Evolutionary conservation across 2,329 filamentous ascomycete species (phyloP).

Genomic region (Penicillium sp.): DNA sequence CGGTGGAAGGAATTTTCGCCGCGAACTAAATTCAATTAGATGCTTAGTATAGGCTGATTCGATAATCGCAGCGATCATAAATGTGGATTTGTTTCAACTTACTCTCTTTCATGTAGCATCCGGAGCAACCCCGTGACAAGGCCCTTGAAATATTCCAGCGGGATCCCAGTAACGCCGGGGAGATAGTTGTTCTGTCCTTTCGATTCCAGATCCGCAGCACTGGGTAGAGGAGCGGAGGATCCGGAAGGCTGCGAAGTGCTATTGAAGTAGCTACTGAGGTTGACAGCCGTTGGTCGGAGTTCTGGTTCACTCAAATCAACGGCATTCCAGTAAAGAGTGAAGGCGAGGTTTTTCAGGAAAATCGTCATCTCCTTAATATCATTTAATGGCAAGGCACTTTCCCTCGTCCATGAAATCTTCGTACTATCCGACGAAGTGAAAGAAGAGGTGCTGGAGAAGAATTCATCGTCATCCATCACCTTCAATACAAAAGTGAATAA

Average conservation of each 20-base stretch:
- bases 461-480: constrained; percentile 95
- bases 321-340: constrained; percentile 84
- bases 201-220: constrained; percentile 39
- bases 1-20: constrained; percentile 79
- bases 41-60: not conserved
- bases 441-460: constrained; percentile 67
- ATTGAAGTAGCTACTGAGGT: constrained; percentile 53
- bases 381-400: constrained; percentile 69
- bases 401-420: constrained; percentile 59
- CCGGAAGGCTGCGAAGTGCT: constrained; percentile 21
- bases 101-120: constrained; percentile 89
- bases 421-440: constrained; percentile 50
- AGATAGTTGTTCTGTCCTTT: constrained; percentile 54
- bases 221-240: constrained; percentile 24
- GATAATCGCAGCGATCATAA: no score
- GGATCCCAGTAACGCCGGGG: constrained; percentile 71
- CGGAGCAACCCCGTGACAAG: constrained; percentile 78
- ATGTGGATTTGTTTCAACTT: constrained; percentile 23
- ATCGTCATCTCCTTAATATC: constrained; percentile 76
- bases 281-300: constrained; percentile 41
- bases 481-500: constrained; percentile 91
- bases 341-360: constrained; percentile 90
- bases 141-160: constrained; percentile 76
- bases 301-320: constrained; percentile 62
- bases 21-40: constrained; percentile 57